These are phyloP conservation scores for Acanthamoeba rhysodes DNA, from an alignment of 208 protist genomes.

Conservation along the genomic window DNA sequence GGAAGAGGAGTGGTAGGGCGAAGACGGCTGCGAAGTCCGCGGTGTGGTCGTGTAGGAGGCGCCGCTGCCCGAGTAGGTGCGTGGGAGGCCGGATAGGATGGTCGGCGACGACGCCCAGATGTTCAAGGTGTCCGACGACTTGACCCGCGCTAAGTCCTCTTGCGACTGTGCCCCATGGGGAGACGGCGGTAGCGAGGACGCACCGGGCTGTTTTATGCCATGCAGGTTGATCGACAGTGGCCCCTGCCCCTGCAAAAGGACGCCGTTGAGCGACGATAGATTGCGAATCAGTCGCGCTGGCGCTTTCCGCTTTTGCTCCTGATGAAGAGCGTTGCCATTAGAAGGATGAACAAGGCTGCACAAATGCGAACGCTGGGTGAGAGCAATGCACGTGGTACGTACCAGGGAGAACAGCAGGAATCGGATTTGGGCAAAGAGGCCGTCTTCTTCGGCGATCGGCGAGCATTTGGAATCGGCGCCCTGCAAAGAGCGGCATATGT, in stretches of 20 bases:
- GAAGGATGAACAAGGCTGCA: background rate
- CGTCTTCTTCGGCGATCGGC: background rate
- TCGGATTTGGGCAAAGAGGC: background rate
- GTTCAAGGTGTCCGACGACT: background rate
- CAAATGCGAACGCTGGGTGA: background rate
- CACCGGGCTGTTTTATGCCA: background rate
- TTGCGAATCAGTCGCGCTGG: slow-evolving; percentile 10
- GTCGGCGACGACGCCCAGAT: slow-evolving; percentile 16
- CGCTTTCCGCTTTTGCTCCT: slow-evolving; percentile 35
- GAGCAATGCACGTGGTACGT: background rate
- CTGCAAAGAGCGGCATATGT: background rate
- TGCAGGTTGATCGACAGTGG: background rate
- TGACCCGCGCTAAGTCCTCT: background rate
- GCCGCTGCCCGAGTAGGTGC: background rate
- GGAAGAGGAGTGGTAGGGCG: slow-evolving; percentile 35
- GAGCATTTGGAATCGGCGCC: background rate
- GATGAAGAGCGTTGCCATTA: background rate
- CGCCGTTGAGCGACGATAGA: background rate
- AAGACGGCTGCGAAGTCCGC: background rate
- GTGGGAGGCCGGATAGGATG: background rate
- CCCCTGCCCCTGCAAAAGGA: background rate
- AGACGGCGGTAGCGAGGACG: background rate
- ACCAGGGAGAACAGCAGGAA: background rate
- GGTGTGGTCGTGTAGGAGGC: background rate
- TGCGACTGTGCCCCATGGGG: background rate